A percentile compares a stretch with the other conserved stretches of the same genome.
phyloP scores from a whole-genome alignment of 331 rosid genomes.

The Arachis monticola region DNA sequence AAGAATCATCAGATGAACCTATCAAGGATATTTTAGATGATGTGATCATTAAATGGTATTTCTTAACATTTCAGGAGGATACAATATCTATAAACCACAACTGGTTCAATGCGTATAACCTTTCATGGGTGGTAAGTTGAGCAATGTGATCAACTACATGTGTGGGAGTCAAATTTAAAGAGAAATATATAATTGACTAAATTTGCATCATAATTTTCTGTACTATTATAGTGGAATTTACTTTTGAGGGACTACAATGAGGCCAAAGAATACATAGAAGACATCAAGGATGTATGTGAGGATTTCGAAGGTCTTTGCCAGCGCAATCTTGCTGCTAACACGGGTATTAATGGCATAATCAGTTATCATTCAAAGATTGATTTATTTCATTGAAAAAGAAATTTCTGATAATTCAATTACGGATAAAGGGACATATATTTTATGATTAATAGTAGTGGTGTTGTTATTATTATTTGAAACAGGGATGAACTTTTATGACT shows the following conservation, averaged over 20 bases:
- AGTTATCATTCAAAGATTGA: slow-evolving; percentile 34
- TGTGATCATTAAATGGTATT: slow-evolving; percentile 25
- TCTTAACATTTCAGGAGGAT: slow-evolving; percentile 64
- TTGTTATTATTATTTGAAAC: slow-evolving; percentile 41
- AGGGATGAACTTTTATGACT: slow-evolving; percentile 93
- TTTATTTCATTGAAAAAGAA: neutral
- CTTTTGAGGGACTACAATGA: slow-evolving; percentile 79
- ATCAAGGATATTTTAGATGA: neutral
- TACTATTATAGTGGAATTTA: slow-evolving; percentile 73
- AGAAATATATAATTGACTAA: slow-evolving; percentile 22
- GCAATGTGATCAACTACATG: slow-evolving; percentile 33
- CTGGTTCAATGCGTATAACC: slow-evolving; percentile 86
- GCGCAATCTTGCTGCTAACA: slow-evolving; percentile 91
- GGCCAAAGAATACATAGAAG: slow-evolving; percentile 92
- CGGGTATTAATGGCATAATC: slow-evolving; percentile 54
- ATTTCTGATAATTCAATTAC: slow-evolving; percentile 22
- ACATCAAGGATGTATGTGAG: slow-evolving; percentile 85
- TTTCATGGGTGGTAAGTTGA: slow-evolving; percentile 75
- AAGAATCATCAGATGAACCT: too few relatives aligned
- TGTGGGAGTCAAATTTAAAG: slow-evolving; percentile 18
- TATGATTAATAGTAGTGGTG: neutral
- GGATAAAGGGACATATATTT: neutral
- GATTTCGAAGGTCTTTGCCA: slow-evolving; percentile 96
- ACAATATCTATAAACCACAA: slow-evolving; percentile 91
- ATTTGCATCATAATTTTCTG: slow-evolving; percentile 33